Conservation (phyloP, 257 asterid species). For the Pogostemon cablin region DNA sequence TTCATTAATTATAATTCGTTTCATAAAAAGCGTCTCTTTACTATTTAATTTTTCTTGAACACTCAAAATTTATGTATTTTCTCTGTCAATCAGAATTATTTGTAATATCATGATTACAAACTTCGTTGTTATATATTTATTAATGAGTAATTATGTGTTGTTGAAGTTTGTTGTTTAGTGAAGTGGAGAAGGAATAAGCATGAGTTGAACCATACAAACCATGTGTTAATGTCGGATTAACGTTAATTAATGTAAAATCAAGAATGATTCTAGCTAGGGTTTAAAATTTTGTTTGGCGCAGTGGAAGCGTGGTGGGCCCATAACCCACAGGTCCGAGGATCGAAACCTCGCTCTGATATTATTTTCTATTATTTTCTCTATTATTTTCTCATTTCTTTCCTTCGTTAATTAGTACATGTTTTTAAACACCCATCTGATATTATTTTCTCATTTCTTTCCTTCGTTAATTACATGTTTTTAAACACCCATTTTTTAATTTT, state of each 20-base stretch:
- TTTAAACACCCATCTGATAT: too few relatives aligned
- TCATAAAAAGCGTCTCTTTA: not conserved
- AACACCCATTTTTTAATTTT: too few relatives aligned
- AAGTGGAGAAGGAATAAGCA: not conserved
- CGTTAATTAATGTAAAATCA: not conserved
- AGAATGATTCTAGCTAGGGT: too few relatives aligned
- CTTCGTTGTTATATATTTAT: not conserved
- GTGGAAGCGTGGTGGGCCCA: slow-evolving; percentile 99
- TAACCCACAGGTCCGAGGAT: slow-evolving; percentile 99
- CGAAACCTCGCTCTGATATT: slow-evolving; percentile 99
- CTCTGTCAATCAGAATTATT: not conserved
- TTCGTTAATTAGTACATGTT: too few relatives aligned
- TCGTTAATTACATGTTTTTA: too few relatives aligned
- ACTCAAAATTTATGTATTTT: not conserved
- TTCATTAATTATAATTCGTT: too few relatives aligned
- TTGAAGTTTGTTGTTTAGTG: not conserved
- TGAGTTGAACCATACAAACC: not conserved
- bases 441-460: too few relatives aligned
- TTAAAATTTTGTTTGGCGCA: slow-evolving; percentile 60
- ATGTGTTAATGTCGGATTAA: slow-evolving; percentile 17
- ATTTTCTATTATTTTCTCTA: too few relatives aligned
- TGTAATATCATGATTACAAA: not conserved
- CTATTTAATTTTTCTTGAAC: not conserved
- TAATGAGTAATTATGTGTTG: not conserved
- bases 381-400: too few relatives aligned